Evolutionary conservation across 148 eudicot species (phyloP).

Genomic region (Fallopia convolvulus): DNA sequence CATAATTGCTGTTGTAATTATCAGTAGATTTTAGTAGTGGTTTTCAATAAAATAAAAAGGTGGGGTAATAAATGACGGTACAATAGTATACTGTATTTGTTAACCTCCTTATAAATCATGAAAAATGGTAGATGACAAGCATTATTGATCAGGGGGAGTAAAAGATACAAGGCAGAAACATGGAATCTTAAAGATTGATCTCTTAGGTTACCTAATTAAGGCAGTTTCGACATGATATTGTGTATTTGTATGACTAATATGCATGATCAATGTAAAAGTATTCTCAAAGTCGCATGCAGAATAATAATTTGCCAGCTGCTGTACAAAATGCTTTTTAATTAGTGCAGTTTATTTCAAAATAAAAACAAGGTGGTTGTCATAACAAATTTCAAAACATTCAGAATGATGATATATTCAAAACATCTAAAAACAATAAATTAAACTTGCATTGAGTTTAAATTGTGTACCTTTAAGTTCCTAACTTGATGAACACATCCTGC

Average conservation of each 20-base stretch:
- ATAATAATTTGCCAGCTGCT: background rate
- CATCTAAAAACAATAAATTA: background rate
- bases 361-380: background rate
- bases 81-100: too few species aligned
- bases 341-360: background rate
- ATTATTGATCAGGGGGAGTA: too few species aligned
- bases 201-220: background rate
- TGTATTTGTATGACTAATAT: too few species aligned
- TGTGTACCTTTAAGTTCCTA: conserved; percentile 65
- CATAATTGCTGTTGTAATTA: too few species aligned
- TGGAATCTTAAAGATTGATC: too few species aligned
- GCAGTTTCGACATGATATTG: background rate
- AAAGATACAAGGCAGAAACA: background rate
- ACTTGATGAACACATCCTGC: conserved; percentile 98
- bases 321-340: background rate
- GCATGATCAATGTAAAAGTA: too few species aligned
- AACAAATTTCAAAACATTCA: background rate
- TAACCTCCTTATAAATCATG: too few species aligned
- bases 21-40: too few species aligned
- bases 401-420: too few species aligned
- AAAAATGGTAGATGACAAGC: too few species aligned
- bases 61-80: too few species aligned
- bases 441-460: background rate
- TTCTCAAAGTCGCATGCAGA: background rate
- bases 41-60: too few species aligned